Conservation (phyloP, 2,329 filamentous ascomycete species). For the Calonectria fujianensis region DNA sequence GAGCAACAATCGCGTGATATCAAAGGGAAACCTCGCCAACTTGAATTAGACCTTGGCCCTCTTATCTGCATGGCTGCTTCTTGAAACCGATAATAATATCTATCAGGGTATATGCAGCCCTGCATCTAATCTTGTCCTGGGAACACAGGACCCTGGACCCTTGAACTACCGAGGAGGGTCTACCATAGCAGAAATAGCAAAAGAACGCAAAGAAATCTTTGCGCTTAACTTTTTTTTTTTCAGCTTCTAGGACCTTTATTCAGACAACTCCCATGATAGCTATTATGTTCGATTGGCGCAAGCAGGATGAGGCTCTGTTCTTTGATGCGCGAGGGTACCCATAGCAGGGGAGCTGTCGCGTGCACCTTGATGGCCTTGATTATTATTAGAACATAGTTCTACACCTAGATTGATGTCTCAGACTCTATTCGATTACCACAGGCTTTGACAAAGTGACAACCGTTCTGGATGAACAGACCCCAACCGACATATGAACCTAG, state of each 20-base stretch:
- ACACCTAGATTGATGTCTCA: not conserved
- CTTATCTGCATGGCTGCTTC: not conserved
- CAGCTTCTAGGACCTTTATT: not conserved
- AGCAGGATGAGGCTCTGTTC: no score
- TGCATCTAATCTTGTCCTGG: not conserved
- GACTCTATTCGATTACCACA: not conserved
- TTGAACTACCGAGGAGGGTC: not conserved
- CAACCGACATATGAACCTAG: not conserved
- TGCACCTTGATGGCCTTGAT: conserved; percentile 3
- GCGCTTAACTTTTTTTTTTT: not conserved
- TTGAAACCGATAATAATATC: not conserved
- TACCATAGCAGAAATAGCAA: not conserved
- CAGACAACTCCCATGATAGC: not conserved
- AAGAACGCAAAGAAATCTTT: not conserved
- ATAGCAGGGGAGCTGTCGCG: not conserved
- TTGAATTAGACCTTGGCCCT: not conserved
- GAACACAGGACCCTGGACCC: not conserved
- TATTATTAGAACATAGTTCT: not conserved
- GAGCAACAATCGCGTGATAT: conserved; percentile 45
- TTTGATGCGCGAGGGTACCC: not conserved
- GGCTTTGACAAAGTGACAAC: not conserved
- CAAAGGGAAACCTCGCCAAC: conserved; percentile 44
- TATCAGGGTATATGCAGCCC: conserved; percentile 1
- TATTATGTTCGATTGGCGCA: not conserved
- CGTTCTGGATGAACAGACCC: not conserved